phyloP scores from a whole-genome alignment of 164 flowering plant species.

The Kalanchoe fedtschenkoi region DNA sequence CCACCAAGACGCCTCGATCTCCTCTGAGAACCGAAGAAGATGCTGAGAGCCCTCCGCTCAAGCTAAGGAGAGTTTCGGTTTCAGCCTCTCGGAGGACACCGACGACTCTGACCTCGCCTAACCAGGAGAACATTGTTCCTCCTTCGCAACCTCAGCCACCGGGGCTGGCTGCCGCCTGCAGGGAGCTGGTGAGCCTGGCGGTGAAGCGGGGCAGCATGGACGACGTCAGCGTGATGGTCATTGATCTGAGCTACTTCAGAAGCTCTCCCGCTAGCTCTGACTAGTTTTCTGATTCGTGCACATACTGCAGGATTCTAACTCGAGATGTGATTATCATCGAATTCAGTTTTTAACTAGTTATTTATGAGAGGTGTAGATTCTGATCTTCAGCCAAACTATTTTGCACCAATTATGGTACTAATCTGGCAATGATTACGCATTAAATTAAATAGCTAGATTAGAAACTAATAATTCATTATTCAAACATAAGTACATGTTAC shows the following conservation, averaged over 20 bases:
- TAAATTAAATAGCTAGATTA: no score
- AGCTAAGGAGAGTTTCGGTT: constrained; percentile 28
- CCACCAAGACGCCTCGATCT: constrained; percentile 6
- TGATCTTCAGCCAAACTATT: no score
- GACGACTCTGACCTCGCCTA: constrained; percentile 15
- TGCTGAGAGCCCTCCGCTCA: constrained; percentile 35
- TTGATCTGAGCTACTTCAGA: constrained; percentile 47
- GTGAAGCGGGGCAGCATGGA: constrained; percentile 58
- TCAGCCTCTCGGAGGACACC: constrained; percentile 23
- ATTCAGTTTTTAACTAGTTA: no score
- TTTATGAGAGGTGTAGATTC: no score
- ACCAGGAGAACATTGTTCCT: constrained; percentile 15
- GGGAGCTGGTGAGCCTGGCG: constrained; percentile 59
- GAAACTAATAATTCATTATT: no score
- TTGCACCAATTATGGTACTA: no score
- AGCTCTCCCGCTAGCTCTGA: not conserved
- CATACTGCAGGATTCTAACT: no score
- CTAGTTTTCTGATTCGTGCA: no score
- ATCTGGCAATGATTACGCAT: no score
- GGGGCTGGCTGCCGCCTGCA: constrained; percentile 40
- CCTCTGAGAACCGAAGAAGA: constrained; percentile 18
- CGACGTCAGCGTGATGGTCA: constrained; percentile 75
- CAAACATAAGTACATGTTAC: no score
- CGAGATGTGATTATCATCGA: no score
- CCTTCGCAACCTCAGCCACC: constrained; percentile 15